phyloP scores from a whole-genome alignment of 768 basidiomycete species.

The Tulasnella sp. region DNA sequence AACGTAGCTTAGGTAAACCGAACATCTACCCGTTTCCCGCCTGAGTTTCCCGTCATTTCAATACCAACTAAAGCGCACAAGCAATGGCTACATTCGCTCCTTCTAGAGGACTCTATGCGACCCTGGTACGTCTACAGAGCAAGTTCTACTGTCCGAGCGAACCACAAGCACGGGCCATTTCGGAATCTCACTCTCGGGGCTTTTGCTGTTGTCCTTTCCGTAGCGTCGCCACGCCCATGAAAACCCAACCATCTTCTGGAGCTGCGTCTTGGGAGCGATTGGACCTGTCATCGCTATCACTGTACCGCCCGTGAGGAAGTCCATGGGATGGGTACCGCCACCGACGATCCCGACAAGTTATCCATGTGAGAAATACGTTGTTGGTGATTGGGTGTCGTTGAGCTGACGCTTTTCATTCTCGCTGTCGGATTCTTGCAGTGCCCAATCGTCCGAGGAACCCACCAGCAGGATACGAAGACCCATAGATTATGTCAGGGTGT shows the following conservation, averaged over 20 bases:
- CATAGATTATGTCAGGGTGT: conserved; percentile 3
- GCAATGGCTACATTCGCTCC: conserved; percentile 10
- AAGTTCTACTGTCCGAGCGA: neutral
- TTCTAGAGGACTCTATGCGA: conserved; percentile 9
- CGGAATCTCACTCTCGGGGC: neutral
- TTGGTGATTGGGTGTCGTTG: neutral
- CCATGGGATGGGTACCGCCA: conserved; percentile 19
- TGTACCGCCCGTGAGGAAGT: conserved; percentile 32
- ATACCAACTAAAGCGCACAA: neutral
- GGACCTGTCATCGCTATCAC: conserved; percentile 33
- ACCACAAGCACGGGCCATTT: neutral
- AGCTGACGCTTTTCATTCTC: neutral
- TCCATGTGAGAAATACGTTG: conserved; percentile 12
- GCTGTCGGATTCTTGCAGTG: neutral
- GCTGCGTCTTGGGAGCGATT: conserved; percentile 30
- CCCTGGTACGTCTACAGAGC: neutral
- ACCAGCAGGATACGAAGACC: conserved; percentile 21
- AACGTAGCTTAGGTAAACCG: neutral
- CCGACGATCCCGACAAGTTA: conserved; percentile 20
- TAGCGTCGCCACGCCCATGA: conserved; percentile 35
- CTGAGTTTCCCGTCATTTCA: neutral
- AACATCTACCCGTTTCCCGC: neutral
- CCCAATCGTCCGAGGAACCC: conserved; percentile 21
- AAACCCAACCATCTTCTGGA: conserved; percentile 35
- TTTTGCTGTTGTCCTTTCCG: neutral